Evolutionary conservation across 257 asterid genomes (phyloP).

Genomic region (Jaltomata sinuosa): DNA sequence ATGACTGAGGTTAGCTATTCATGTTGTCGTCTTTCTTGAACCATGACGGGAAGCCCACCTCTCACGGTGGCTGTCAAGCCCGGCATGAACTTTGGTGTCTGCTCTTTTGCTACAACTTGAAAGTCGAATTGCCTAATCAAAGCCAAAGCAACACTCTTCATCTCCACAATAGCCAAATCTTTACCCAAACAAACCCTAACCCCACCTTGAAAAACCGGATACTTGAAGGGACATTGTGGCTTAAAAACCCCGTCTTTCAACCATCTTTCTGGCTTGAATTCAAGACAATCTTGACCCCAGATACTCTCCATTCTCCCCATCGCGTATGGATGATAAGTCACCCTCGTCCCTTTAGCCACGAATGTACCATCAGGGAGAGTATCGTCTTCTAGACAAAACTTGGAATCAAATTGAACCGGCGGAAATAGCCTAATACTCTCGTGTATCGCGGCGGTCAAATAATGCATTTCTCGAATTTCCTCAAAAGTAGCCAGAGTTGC

Average conservation of each 20-base stretch:
- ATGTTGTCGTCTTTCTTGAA: constrained; percentile 17
- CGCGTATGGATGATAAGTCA: constrained; percentile 40
- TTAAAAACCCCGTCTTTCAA: constrained; percentile 20
- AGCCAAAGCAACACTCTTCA: constrained; percentile 43
- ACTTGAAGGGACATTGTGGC: constrained; percentile 32
- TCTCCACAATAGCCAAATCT: constrained; percentile 34
- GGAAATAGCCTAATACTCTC: constrained; percentile 70
- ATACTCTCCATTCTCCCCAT: constrained; percentile 39
- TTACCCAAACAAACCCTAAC: constrained; percentile 36
- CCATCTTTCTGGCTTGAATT: constrained; percentile 38
- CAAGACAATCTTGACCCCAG: constrained; percentile 32
- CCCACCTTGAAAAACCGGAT: constrained; percentile 45
- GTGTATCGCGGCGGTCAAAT: constrained; percentile 54
- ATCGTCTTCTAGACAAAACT: constrained; percentile 47
- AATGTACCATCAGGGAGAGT: constrained; percentile 51
- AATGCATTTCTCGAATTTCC: constrained; percentile 40
- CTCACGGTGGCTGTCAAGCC: constrained; percentile 43
- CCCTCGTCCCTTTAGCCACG: constrained; percentile 27
- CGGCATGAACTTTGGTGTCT: constrained; percentile 27
- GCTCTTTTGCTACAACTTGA: not conserved
- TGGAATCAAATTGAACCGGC: constrained; percentile 81
- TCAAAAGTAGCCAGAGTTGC: constrained; percentile 6
- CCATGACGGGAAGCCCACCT: constrained; percentile 38
- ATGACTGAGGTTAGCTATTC: not conserved
- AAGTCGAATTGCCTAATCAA: constrained; percentile 35